phyloP scores from a whole-genome alignment of 2,329 filamentous ascomycete species.

The Lanzia echinophila region DNA sequence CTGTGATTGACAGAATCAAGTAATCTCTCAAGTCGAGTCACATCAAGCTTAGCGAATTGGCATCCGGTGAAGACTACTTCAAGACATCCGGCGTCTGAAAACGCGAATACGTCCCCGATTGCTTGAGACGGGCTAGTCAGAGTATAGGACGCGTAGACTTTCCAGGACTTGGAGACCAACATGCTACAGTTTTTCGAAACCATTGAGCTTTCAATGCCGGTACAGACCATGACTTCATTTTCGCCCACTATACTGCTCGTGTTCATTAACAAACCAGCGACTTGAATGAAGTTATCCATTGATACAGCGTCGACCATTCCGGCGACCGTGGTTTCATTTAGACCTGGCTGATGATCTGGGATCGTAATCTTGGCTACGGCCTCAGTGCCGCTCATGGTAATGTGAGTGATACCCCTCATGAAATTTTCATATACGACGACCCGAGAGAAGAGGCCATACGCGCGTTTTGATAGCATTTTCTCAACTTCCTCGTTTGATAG shows the following conservation, averaged over 20 bases:
- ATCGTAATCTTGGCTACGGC: not conserved
- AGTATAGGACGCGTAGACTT: slow-evolving; percentile 7
- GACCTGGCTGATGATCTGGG: not conserved
- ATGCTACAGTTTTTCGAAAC: not conserved
- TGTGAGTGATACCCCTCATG: not conserved
- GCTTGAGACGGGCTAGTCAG: not conserved
- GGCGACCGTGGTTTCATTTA: not conserved
- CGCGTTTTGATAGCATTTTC: slow-evolving; percentile 4
- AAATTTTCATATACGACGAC: not conserved
- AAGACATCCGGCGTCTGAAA: not conserved
- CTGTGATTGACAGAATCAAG: slow-evolving; percentile 1
- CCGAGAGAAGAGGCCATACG: not conserved
- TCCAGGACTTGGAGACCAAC: not conserved
- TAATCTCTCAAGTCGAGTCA: not conserved
- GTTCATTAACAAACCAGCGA: slow-evolving; percentile 26
- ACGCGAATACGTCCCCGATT: slow-evolving; percentile 8
- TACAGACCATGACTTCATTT: not conserved
- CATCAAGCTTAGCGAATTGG: not conserved
- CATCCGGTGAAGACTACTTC: not conserved
- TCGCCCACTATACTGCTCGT: not conserved
- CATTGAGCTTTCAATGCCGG: not conserved
- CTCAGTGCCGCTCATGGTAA: not conserved
- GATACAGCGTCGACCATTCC: slow-evolving; percentile 2
- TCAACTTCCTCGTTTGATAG: not conserved
- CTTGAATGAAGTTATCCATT: slow-evolving; percentile 31